A percentile compares a stretch with the other conserved stretches of the same genome.
These are phyloP conservation scores for Dipteronia sinensis DNA, from an alignment of 345 rosid genomes.

Conservation along the genomic window DNA sequence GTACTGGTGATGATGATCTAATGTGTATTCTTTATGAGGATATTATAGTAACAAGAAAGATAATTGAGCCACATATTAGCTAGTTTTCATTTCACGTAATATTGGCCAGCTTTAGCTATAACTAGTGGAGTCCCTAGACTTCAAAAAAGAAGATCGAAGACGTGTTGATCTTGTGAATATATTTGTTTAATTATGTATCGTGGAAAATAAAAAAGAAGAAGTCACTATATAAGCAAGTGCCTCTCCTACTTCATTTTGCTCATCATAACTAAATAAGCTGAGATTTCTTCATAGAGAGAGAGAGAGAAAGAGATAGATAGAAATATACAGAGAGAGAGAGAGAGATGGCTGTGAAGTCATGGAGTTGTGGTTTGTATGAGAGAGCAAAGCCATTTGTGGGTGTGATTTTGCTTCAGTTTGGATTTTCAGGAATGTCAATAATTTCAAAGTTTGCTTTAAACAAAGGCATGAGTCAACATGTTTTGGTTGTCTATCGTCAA, in stretches of 20 bases:
- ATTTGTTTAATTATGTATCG: background rate
- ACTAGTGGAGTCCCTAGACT: constrained; percentile 42
- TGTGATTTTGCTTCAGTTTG: constrained; percentile 60
- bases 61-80: background rate
- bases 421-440: constrained; percentile 54
- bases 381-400: constrained; percentile 54
- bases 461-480: constrained; percentile 66
- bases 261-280: background rate
- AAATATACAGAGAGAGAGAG: background rate
- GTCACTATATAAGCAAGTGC: constrained; percentile 22
- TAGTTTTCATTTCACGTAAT: constrained; percentile 5
- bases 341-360: background rate
- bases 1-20: background rate
- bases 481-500: constrained; percentile 71
- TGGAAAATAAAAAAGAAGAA: background rate
- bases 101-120: background rate
- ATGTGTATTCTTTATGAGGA: background rate
- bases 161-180: constrained; percentile 18
- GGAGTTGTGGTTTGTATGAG: background rate
- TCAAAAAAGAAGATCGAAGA: background rate
- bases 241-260: background rate
- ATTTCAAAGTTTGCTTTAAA: constrained; percentile 56
- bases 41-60: background rate
- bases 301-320: background rate
- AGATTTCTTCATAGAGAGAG: background rate